Percentiles rank a stretch among this genome's conserved stretches.
phyloP scores from a whole-genome alignment of 306 rosid genomes.

The Medicago arabica region DNA sequence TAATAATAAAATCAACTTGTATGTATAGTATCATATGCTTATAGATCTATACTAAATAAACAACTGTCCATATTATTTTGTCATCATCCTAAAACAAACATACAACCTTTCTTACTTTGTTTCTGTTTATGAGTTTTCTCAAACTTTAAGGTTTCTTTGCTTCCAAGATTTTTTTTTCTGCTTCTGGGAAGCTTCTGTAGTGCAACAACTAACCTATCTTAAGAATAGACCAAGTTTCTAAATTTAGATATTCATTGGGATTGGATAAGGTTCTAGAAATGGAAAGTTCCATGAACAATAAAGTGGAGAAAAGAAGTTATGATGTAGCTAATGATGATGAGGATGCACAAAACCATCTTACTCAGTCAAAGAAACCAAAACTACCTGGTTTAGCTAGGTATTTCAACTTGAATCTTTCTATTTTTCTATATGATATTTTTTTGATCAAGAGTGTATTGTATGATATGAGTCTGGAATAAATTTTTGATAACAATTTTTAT shows the following conservation, averaged over 20 bases:
- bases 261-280: constrained; percentile 64
- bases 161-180: constrained; percentile 28
- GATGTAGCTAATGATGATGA: constrained; percentile 54
- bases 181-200: constrained; percentile 55
- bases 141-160: constrained; percentile 28
- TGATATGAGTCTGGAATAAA: too few relatives aligned
- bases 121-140: constrained; percentile 32
- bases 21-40: constrained; percentile 13
- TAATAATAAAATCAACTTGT: too few relatives aligned
- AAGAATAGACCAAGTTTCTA: constrained; percentile 49
- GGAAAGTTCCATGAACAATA: constrained; percentile 65
- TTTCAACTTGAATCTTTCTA: neutral
- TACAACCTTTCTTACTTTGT: constrained; percentile 18
- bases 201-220: constrained; percentile 4
- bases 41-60: constrained; percentile 51
- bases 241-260: constrained; percentile 48
- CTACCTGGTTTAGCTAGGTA: constrained; percentile 85
- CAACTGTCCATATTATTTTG: constrained; percentile 26
- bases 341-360: constrained; percentile 42
- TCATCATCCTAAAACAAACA: constrained; percentile 32
- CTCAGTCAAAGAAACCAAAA: constrained; percentile 66
- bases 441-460: too few relatives aligned
- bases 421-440: too few relatives aligned
- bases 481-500: too few relatives aligned
- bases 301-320: constrained; percentile 69